Conservation (phyloP, 116 monocot species). For the Cymodocea nodosa region DNA sequence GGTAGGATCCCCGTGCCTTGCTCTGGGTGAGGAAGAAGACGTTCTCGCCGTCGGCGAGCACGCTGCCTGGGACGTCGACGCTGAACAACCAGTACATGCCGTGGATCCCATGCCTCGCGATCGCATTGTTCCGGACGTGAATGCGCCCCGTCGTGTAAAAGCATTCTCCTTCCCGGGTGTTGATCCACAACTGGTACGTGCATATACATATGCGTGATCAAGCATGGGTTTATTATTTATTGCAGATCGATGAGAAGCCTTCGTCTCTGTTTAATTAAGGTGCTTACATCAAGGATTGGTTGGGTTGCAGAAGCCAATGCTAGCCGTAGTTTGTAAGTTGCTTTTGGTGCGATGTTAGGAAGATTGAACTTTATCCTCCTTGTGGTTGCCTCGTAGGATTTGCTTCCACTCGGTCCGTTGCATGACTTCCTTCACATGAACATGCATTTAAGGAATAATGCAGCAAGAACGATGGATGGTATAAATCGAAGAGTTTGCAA, state of each 20-base stretch:
- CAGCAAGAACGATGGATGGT: too few relatives aligned
- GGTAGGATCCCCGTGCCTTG: constrained; percentile 30
- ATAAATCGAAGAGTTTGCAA: background rate
- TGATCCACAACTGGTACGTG: constrained; percentile 42
- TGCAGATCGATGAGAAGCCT: too few relatives aligned
- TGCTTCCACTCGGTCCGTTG: too few relatives aligned
- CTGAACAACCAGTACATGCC: constrained; percentile 11
- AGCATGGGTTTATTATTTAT: too few relatives aligned
- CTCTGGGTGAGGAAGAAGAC: constrained; percentile 47
- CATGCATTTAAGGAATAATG: too few relatives aligned
- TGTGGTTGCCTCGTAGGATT: constrained; percentile 37
- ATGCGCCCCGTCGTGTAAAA: constrained; percentile 59
- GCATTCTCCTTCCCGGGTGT: constrained; percentile 8
- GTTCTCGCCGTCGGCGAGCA: constrained; percentile 43
- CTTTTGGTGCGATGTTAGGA: constrained; percentile 20
- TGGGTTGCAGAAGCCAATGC: constrained; percentile 47
- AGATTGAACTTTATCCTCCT: constrained; percentile 74
- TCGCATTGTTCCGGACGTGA: constrained; percentile 28
- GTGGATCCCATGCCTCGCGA: constrained; percentile 18
- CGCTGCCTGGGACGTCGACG: constrained; percentile 18
- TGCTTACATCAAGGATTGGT: constrained; percentile 39
- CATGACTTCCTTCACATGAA: too few relatives aligned
- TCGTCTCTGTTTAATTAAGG: background rate
- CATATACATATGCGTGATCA: too few relatives aligned
- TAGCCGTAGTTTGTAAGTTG: constrained; percentile 47